Conservation (phyloP, 202 grass and related monocot species). For the Alloteropsis angusta region DNA sequence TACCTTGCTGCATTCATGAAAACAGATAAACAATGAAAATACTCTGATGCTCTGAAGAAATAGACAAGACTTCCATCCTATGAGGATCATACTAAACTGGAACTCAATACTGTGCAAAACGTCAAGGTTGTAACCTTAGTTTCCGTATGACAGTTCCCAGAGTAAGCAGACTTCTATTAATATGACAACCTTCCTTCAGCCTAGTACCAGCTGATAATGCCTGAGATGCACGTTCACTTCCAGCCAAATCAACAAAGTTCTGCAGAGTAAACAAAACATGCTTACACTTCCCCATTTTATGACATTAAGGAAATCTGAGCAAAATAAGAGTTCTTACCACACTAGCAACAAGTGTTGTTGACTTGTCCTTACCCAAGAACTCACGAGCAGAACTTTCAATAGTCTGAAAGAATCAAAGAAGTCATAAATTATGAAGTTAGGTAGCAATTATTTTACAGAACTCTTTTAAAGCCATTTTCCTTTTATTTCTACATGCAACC, state of each 20-base stretch:
- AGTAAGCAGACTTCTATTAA: constrained; percentile 93
- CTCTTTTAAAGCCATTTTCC: not conserved
- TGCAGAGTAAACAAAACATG: constrained; percentile 35
- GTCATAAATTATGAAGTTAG: constrained; percentile 28
- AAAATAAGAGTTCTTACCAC: constrained; percentile 61
- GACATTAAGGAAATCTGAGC: not conserved
- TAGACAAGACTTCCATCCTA: not conserved
- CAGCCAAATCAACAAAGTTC: constrained; percentile 98
- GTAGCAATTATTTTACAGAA: not conserved
- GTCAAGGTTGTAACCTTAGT: constrained; percentile 54
- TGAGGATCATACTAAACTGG: constrained; percentile 8
- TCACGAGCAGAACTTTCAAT: constrained; percentile 86
- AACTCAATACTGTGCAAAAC: constrained; percentile 4
- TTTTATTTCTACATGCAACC: not conserved
- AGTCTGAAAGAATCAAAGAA: constrained; percentile 46
- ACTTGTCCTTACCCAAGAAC: constrained; percentile 87
- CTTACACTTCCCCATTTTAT: constrained; percentile 4
- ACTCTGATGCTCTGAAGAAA: not conserved
- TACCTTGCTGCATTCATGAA: constrained; percentile 67
- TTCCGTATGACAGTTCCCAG: constrained; percentile 91
- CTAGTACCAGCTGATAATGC: constrained; percentile 77
- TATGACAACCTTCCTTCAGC: constrained; percentile 96
- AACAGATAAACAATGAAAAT: constrained; percentile 21
- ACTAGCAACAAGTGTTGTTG: constrained; percentile 68
- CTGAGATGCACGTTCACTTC: constrained; percentile 89